Evolutionary conservation across 768 basidiomycete genomes (phyloP), one percentile per base, ranked within the genome.

Genomic region (Lentinula guzmanii): DNA sequence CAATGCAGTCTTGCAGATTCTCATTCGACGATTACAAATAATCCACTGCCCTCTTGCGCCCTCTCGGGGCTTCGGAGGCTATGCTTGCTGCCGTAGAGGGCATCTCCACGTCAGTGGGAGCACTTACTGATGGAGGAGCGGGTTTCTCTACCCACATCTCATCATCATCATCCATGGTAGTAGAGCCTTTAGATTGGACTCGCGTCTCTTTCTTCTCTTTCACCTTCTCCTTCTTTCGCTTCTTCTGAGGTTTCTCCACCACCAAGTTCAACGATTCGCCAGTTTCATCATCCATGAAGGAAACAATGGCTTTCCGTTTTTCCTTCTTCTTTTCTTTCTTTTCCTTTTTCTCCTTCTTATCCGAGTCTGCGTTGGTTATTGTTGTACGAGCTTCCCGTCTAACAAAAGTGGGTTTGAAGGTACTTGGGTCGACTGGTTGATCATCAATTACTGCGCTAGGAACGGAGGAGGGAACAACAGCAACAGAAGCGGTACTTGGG

Each of bases 361-460:
- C 78, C 70, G 61, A 18, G 74, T 74, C 7, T 77, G 74, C 35
- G 72, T 72, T 11, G 21, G 34, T 24, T 13, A 73, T 31, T 33
- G 34, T 24, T 13, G 74, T 31, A 28, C 65, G 41, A 63, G 69
- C 51, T 51, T 79, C 74, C n/a, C 86, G 82, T 5, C 87, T 86
- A 7, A 92, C 84, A 70, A 98, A 98, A 0, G 87, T 91, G 1
- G 95, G 95, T 67, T 88, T 91, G 80, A 96, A 98, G 0, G 87
- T 86, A n/a, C 79, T 73, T 31, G 86, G 65, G 68, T 94, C 89
- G 7, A 82, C 68, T n/a, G 69, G 65, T 41, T 69, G 70, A 24
- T 68, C 58, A 21, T 68, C 58, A 6, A 63, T 54, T 37, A 61
- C 60, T 15, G 52, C 35, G 37, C 28, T 28, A 48, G 63, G 52